phyloP scores from a whole-genome alignment of 768 basidiomycete species.

The Tulasnella sp. region DNA sequence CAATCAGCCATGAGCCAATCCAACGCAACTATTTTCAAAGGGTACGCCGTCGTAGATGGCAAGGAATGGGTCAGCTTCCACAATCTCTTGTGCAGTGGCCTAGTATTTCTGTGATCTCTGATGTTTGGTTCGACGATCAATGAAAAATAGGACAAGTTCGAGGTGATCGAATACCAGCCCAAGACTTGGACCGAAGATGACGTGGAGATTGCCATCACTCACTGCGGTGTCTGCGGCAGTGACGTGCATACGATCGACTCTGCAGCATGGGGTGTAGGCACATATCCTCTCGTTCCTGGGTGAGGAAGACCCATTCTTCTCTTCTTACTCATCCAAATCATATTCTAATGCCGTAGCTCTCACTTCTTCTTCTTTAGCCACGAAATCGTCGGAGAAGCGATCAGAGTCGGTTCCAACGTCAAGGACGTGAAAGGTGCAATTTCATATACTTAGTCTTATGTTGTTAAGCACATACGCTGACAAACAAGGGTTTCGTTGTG shows the following conservation, averaged over 20 bases:
- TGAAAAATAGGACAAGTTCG: constrained; percentile 16
- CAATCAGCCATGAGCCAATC: not conserved
- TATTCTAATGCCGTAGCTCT: not conserved
- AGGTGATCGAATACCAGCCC: constrained; percentile 33
- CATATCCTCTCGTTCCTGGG: constrained; percentile 14
- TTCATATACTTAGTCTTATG: not conserved
- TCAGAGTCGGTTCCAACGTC: constrained; percentile 44
- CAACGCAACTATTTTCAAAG: constrained; percentile 17
- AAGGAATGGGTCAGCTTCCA: constrained; percentile 9
- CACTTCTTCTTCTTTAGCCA: constrained; percentile 30
- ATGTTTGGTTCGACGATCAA: not conserved
- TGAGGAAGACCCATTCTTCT: not conserved
- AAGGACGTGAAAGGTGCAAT: constrained; percentile 34
- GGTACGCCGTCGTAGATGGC: constrained; percentile 18
- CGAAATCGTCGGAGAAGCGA: constrained; percentile 45
- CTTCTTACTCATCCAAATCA: too few species aligned
- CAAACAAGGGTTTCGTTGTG: too few species aligned
- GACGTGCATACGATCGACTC: constrained; percentile 38
- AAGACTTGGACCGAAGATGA: constrained; percentile 44
- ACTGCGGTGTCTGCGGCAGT: constrained; percentile 40
- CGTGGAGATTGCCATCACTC: constrained; percentile 43
- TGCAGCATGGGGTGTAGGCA: constrained; percentile 32
- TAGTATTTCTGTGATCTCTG: not conserved
- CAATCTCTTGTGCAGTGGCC: not conserved
- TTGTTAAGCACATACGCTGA: not conserved